Base-by-base conservation (phyloP, 2,329 filamentous ascomycete species). In the Macrophomina tecta region DNA sequence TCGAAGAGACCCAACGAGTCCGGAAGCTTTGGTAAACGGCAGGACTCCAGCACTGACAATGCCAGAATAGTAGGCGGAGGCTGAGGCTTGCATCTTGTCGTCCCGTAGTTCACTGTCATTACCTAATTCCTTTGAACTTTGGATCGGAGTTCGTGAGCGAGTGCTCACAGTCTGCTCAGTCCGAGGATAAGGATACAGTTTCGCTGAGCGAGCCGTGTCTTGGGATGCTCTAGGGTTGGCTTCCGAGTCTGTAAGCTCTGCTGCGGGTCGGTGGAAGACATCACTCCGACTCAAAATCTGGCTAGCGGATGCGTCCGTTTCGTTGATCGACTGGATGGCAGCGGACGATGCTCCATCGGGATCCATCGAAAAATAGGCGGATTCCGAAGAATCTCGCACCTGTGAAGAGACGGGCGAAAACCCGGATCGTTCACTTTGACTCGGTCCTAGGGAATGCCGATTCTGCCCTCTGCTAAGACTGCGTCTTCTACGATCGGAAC, bases 261-360 rank as follows among this genome's bases (percentile, higher is more conserved):
- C 86, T 0, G 90, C 91, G 16, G 93, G 93, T 32, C 89, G 90
- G 70, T 91, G 89, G 73, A 99, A 98, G 8, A 97, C 91, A 72
- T 95, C 92, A 72, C 93, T 97, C 40, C 91, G 89, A 64, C 88
- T 87, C 8, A 99, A 81, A 45, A 98, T 97, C 77, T 97, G 93
- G 75, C 94, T 98, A 2, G 92, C 94, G 3, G 94, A 96, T 56
- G 90, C 89, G 66, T 84, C 84, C n/a, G 84, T 87, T 67, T 94
- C 92, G 49, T 94, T 91, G 38, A 80, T 74, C 1, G 78, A 80
- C 66, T 80, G 91, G 4, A 89, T 84, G 1, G 90, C 84, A 38
- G 90, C 82, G 2, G 89, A 92, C 1, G 91, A 94, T 66, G 91
- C 87, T 5, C 89, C 92, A 0, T 89, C 90, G 52, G 48, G 52